A percentile compares a stretch with the other conserved stretches of the same genome.
phyloP scores from a whole-genome alignment of 257 asterid species.

The Lycium ferocissimum region DNA sequence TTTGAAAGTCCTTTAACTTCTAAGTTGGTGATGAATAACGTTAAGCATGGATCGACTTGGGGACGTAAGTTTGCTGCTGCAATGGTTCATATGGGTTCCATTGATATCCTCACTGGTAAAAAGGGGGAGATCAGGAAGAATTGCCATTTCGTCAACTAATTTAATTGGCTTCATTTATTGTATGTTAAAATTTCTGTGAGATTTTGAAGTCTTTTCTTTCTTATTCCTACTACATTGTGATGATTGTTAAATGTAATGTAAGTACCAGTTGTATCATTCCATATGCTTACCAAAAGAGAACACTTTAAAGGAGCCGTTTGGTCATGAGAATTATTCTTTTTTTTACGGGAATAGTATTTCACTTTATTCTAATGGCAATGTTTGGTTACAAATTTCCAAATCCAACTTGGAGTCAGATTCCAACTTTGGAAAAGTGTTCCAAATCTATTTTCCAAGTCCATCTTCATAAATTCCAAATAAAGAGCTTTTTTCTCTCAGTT shows the following conservation, averaged over 20 bases:
- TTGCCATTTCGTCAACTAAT: constrained; percentile 49
- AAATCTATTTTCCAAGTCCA: no score
- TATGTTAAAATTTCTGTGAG: not conserved
- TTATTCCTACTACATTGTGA: not conserved
- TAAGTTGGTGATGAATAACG: constrained; percentile 43
- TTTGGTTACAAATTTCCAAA: no score
- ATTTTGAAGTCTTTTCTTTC: not conserved
- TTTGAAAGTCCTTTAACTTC: constrained; percentile 42
- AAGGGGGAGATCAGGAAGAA: constrained; percentile 57
- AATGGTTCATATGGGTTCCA: constrained; percentile 53
- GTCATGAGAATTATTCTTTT: no score
- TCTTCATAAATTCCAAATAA: no score
- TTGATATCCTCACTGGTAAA: constrained; percentile 47
- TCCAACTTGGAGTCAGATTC: no score
- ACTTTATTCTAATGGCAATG: no score
- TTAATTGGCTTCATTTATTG: not conserved
- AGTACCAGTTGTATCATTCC: not conserved
- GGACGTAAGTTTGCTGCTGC: constrained; percentile 52
- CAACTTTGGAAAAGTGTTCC: no score
- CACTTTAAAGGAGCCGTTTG: no score
- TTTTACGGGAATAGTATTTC: no score
- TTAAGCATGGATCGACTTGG: constrained; percentile 36
- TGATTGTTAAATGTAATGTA: constrained; percentile 4
- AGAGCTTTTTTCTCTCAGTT: no score
- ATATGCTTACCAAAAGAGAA: not conserved